Conservation (phyloP, 179 eudicot genomes). For the Spergularia azorica region DNA sequence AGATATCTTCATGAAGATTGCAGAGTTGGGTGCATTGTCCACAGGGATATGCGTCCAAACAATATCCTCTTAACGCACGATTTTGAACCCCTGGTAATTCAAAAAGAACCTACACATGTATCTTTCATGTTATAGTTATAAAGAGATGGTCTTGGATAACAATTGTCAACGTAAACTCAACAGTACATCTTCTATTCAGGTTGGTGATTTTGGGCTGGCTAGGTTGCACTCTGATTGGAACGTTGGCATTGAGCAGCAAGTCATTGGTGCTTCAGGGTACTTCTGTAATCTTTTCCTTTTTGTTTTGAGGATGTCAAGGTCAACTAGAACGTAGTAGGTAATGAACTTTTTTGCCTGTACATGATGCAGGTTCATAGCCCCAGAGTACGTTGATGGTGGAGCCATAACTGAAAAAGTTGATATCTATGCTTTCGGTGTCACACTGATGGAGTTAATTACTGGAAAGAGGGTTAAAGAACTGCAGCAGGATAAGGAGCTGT, state of each 20-base stretch:
- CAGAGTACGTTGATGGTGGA: constrained; percentile 68
- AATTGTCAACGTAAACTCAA: not conserved
- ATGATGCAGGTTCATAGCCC: constrained; percentile 72
- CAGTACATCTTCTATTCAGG: constrained; percentile 42
- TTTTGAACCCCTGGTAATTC: constrained; percentile 80
- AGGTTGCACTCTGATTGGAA: constrained; percentile 80
- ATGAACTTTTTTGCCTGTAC: not conserved
- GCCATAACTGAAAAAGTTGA: constrained; percentile 78
- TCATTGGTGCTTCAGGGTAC: constrained; percentile 74
- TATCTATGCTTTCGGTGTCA: constrained; percentile 80
- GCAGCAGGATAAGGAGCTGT: constrained; percentile 41
- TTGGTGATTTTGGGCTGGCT: constrained; percentile 87
- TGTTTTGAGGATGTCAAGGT: not conserved
- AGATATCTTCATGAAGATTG: constrained; percentile 95
- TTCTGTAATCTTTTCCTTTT: constrained; percentile 7
- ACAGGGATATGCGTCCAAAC: constrained; percentile 81
- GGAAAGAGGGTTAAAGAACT: constrained; percentile 61
- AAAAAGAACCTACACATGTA: not conserved
- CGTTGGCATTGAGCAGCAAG: constrained; percentile 51
- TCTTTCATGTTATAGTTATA: not conserved
- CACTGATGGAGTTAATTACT: constrained; percentile 75
- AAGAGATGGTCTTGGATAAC: not conserved
- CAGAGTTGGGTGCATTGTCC: constrained; percentile 86
- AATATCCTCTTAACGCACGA: constrained; percentile 90
- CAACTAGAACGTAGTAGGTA: not conserved